These are phyloP conservation scores for Verruconis gallopava DNA, from an alignment of 2,329 filamentous ascomycete genomes.

Conservation along the genomic window DNA sequence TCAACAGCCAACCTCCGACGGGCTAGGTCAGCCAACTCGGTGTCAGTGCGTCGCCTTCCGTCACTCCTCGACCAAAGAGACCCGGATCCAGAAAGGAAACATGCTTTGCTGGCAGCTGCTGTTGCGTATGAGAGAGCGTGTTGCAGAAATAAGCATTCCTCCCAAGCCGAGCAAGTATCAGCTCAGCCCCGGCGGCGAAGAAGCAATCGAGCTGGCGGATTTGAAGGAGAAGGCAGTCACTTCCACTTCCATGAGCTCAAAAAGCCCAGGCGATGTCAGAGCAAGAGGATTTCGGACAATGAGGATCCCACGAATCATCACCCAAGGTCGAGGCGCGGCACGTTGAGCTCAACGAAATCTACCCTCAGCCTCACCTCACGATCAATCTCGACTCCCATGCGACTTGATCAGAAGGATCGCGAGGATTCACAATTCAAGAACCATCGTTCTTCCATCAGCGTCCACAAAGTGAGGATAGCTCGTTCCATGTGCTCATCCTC, in stretches of 20 bases:
- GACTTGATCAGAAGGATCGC: too few species aligned
- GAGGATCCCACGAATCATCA: constrained; percentile 5
- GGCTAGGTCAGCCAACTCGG: constrained; percentile 21
- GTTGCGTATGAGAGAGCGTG: constrained; percentile 23
- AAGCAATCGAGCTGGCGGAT: constrained; percentile 6
- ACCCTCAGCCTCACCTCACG: too few species aligned
- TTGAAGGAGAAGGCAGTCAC: constrained; percentile 10
- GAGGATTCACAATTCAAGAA: too few species aligned
- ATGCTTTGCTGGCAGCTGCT: constrained; percentile 26
- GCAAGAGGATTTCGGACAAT: constrained; percentile 1
- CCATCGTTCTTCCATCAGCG: not conserved
- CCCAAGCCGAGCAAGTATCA: constrained; percentile 4
- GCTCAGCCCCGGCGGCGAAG: not conserved
- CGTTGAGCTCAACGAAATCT: constrained; percentile 8
- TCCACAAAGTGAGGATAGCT: constrained; percentile 5
- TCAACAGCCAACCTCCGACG: constrained; percentile 19
- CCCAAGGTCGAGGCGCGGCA: constrained; percentile 4
- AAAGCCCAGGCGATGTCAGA: constrained; percentile 2
- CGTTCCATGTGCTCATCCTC: constrained; percentile 8
- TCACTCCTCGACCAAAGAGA: constrained; percentile 13
- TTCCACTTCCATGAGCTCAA: constrained; percentile 6
- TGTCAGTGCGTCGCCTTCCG: constrained; percentile 13
- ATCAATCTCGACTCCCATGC: too few species aligned
- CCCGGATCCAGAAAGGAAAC: constrained; percentile 20
- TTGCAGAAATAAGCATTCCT: constrained; percentile 13